Evolutionary conservation across 495 filamentous ascomycete genomes (phyloP).

Genomic region (Aspergillus bridgeri): DNA sequence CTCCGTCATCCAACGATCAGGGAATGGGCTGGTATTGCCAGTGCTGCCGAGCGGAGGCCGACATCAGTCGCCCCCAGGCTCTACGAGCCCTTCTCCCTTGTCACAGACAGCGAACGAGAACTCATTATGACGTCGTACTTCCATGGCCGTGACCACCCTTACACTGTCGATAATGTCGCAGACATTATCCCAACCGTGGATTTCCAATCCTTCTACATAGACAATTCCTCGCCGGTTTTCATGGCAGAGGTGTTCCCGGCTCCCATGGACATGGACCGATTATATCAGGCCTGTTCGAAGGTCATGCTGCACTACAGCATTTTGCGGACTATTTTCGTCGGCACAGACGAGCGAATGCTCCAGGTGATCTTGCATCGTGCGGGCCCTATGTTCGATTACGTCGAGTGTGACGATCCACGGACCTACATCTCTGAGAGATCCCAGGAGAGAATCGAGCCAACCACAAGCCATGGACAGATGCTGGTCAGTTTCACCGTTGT

Average conservation of each 20-base stretch:
- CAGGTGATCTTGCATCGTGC: background rate
- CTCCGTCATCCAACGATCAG: too few relatives aligned
- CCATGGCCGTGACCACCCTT: background rate
- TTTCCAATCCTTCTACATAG: constrained; percentile 20
- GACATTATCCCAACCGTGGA: constrained; percentile 17
- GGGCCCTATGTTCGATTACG: background rate
- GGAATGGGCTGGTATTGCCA: too few relatives aligned
- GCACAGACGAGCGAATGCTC: background rate
- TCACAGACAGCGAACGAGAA: constrained; percentile 5
- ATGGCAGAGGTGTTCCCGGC: constrained; percentile 3
- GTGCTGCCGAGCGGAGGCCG: too few relatives aligned
- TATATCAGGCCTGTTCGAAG: background rate
- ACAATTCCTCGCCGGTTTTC: constrained; percentile 10
- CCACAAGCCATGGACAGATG: background rate
- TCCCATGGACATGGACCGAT: constrained; percentile 2
- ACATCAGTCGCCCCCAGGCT: too few relatives aligned
- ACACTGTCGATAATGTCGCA: constrained; percentile 5
- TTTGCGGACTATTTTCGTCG: constrained; percentile 3
- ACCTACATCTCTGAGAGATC: background rate
- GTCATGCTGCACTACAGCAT: constrained; percentile 5
- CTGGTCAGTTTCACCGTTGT: constrained; percentile 1
- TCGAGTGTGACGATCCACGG: background rate
- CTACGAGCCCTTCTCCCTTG: constrained; percentile 10
- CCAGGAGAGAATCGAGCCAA: background rate
- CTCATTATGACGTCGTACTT: background rate